Evolutionary conservation across 2,329 filamentous ascomycete genomes (phyloP), one percentile per base, ranked within the genome.

Genomic region (Cladophialophora chaetospira): DNA sequence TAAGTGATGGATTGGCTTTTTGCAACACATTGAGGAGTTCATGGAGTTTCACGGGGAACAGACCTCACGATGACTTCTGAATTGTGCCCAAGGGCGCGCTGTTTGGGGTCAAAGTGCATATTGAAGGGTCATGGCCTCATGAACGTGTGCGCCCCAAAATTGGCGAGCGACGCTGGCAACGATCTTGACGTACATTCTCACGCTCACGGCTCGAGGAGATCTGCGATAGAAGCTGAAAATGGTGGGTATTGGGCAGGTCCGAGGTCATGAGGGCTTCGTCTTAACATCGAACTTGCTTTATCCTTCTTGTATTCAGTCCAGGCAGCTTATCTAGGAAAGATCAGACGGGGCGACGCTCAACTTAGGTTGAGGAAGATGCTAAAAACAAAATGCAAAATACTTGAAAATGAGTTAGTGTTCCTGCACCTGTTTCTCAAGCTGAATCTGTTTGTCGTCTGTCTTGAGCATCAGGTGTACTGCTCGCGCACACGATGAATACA

Each of bases 271-370:
- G 19, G 29, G 25, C 15, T 23, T 25, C 9, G 46, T 49, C 46
- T 36, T 49, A 2, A 15, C 31, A 5, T 38, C 29, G 6, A 25
- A 25, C 19, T 25, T 35, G 31, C 35, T 35, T 49, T 36, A 49
- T 33, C 25, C 33, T 36, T 38, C 46, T 49, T 49, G 46, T 49
- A 38, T 49, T 28, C 31, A 49, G 46, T 49, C 31, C 15, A 21
- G n/a, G 3, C 36, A 38, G 46, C 21, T 49, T 38, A 38, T 49
- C 25, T 49, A 49, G 46, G 46, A 49, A 49, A 49, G 46, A 49
- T 36, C 17, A 21, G 31, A 33, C 26, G n/a, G 19, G 46, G 46
- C n/a, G 21, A 19, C 5, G 31, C n/a, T 28, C 29, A 15, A 21
- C 31, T 25, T 15, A 23, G 31, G 46, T 26, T 25, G 46, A 33